These are phyloP conservation scores for Lepidium aucheri DNA, from an alignment of 345 rosid genomes.

Conservation along the genomic window DNA sequence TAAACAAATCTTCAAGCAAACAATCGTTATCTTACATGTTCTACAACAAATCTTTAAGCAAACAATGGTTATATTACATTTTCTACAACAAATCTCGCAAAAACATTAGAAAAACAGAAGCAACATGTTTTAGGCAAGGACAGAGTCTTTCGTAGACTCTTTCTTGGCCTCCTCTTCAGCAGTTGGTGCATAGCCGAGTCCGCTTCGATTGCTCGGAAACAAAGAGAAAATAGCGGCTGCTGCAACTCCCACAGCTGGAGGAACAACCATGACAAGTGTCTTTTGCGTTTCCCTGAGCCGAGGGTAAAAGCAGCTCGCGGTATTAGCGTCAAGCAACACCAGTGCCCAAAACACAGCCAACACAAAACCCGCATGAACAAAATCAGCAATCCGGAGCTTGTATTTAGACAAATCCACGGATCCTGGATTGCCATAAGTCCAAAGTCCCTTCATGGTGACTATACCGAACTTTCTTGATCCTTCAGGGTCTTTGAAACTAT, in stretches of 20 bases:
- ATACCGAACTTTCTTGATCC: conserved; percentile 52
- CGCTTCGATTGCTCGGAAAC: conserved; percentile 68
- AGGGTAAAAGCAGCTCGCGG: conserved; percentile 61
- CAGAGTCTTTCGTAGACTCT: conserved; percentile 8
- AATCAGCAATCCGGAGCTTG: conserved; percentile 52
- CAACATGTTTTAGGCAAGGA: neutral
- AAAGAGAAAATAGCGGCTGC: conserved; percentile 45
- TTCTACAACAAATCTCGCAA: neutral
- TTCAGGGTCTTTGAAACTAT: conserved; percentile 47
- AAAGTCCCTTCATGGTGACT: conserved; percentile 51
- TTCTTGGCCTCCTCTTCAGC: neutral
- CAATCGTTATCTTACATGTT: neutral
- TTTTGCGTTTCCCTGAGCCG: conserved; percentile 40
- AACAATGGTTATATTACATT: neutral
- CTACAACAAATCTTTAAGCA: neutral
- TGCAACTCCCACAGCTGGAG: conserved; percentile 49
- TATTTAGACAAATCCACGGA: conserved; percentile 39
- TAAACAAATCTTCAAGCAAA: neutral
- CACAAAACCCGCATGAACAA: conserved; percentile 50
- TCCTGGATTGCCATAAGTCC: conserved; percentile 37
- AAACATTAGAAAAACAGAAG: neutral
- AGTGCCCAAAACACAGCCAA: conserved; percentile 45
- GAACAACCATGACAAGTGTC: conserved; percentile 50
- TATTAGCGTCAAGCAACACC: conserved; percentile 52
- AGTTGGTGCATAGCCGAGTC: conserved; percentile 65